Evolutionary conservation across 345 rosid species (phyloP), one percentile per base, ranked within the genome.

Genomic region (Durio zibethinus): DNA sequence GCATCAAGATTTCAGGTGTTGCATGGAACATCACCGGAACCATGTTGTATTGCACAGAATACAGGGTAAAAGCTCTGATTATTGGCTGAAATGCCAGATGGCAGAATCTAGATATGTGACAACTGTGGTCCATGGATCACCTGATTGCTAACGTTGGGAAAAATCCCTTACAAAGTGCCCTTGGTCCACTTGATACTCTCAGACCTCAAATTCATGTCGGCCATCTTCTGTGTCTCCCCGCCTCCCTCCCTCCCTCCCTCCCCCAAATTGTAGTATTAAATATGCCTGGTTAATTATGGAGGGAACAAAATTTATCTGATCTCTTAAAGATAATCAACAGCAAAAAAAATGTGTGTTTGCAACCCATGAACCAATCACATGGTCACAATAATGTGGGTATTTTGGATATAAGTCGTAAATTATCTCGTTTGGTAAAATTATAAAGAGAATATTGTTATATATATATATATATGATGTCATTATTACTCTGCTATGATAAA

Each of bases 91-190:
- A 25, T 6, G 42, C 53, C 43, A 80, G 27, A 76, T 80, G 83
- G 2, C 77, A 0, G 56, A 29, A 38, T 38, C 4, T n/a, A 15
- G 64, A 75, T 59, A 61, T 20, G 2, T 10, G 43, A 68, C 23
- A 33, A 36, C 5, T 21, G 78, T 75, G 82, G 82, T 80, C 82
- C 75, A 61, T 4, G 52, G 14, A 36, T 4, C 54, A n/a, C 29
- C 45, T 60, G 76, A 50, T 75, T 36, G 35, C 47, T 11, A 18
- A 62, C 40, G 64, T 69, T 67, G 48, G 27, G 5, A n/a, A 53
- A 23, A 21, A 20, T 48, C 29, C 57, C 43, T 20, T 64, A 5
- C 20, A 38, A 52, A 62, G 65, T 15, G 31, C 16, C 64, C 36
- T 15, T 36, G 31, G 42, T 69, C 40, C 59, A 16, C 38, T 60